Percentiles rank a stretch among this genome's conserved stretches.
Conservation (phyloP, 345 rosid genomes). For the Carallia brachiata region DNA sequence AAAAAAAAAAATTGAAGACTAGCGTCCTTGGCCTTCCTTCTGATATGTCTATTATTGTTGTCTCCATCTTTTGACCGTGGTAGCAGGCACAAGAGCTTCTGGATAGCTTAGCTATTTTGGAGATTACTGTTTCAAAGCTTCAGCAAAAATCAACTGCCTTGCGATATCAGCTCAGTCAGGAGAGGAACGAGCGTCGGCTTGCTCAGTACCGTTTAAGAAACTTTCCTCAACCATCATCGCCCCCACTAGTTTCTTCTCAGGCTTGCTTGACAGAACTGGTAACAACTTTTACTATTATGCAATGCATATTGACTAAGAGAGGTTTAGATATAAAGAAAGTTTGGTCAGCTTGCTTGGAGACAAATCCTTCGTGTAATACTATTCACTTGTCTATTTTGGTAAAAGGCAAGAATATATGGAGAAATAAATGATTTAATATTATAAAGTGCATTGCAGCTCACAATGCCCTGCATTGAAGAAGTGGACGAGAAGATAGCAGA, state of each 20-base stretch:
- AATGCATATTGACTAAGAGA: background rate
- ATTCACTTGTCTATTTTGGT: conserved; percentile 6
- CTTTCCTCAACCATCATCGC: conserved; percentile 33
- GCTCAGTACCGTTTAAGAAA: conserved; percentile 56
- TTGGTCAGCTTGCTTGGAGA: conserved; percentile 2
- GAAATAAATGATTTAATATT: conserved; percentile 5
- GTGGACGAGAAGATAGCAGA: conserved; percentile 24
- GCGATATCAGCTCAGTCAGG: conserved; percentile 74
- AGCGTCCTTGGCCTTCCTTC: conserved; percentile 1
- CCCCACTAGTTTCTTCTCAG: conserved; percentile 27
- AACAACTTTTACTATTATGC: conserved; percentile 2
- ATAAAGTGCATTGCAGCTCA: conserved; percentile 20
- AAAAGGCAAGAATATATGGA: conserved; percentile 1
- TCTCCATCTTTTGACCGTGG: conserved; percentile 10
- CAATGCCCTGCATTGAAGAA: conserved; percentile 18
- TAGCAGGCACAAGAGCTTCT: conserved; percentile 72
- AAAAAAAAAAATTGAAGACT: no score
- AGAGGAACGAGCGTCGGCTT: conserved; percentile 72
- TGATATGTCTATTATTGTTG: conserved; percentile 5
- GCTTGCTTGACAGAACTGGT: conserved; percentile 28
- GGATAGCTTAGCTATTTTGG: conserved; percentile 65
- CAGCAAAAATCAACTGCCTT: conserved; percentile 67
- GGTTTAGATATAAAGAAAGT: background rate
- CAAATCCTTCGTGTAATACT: background rate
- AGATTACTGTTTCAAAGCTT: conserved; percentile 71